These are phyloP conservation scores for Xylaria sp. DNA, from an alignment of 2,329 filamentous ascomycete genomes.

Conservation along the genomic window DNA sequence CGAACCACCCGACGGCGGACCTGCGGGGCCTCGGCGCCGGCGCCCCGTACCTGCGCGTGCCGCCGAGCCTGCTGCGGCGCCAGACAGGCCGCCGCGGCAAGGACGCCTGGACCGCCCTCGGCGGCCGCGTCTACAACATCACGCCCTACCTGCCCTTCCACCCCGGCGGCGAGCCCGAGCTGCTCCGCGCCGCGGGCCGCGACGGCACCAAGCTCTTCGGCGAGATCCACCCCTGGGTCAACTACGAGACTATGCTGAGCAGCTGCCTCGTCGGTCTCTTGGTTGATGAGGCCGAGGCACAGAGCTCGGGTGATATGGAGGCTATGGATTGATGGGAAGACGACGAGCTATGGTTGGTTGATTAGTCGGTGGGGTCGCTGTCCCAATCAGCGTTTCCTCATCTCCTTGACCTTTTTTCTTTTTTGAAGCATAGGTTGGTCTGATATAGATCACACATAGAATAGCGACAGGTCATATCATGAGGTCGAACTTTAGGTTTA, in stretches of 20 bases:
- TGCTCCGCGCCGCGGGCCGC: slow-evolving; percentile 70
- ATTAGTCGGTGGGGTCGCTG: not conserved
- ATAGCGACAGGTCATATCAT: not conserved
- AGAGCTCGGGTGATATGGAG: slow-evolving; percentile 58
- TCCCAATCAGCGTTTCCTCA: too few species aligned
- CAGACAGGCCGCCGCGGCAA: slow-evolving; percentile 85
- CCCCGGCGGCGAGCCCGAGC: slow-evolving; percentile 83
- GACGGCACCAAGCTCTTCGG: slow-evolving; percentile 73
- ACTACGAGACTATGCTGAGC: slow-evolving; percentile 75
- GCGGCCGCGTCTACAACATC: slow-evolving; percentile 94
- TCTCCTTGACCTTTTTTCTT: not conserved
- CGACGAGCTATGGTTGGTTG: not conserved
- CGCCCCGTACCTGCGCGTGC: slow-evolving; percentile 75
- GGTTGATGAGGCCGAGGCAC: slow-evolving; percentile 64
- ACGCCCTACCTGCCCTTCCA: slow-evolving; percentile 90
- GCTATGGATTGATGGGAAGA: slow-evolving; percentile 65
- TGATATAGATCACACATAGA: not conserved
- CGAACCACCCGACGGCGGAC: slow-evolving; percentile 69
- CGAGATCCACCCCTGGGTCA: slow-evolving; percentile 77
- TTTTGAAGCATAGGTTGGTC: not conserved
- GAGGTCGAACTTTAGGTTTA: too few species aligned
- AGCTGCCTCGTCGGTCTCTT: slow-evolving; percentile 72
- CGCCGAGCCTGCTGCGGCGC: slow-evolving; percentile 80
- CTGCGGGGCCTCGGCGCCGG: slow-evolving; percentile 70
- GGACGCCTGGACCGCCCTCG: slow-evolving; percentile 90